phyloP scores from a whole-genome alignment of 2,329 filamentous ascomycete species.

The Chaetomium strumarium region DNA sequence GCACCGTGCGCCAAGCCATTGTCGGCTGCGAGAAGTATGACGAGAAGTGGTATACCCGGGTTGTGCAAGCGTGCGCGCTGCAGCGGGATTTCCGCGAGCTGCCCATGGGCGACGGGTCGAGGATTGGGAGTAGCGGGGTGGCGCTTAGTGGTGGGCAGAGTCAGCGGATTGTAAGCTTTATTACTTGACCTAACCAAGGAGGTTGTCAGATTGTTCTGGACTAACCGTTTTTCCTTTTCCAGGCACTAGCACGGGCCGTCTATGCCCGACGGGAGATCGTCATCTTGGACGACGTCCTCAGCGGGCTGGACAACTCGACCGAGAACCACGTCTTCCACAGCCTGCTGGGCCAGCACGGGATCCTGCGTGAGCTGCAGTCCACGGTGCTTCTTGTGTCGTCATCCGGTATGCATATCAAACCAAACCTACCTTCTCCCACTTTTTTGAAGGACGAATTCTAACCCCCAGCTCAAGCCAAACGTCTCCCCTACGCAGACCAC shows the following conservation, averaged over 20 bases:
- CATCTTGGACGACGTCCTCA: slow-evolving; percentile 43
- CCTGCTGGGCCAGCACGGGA: slow-evolving; percentile 36
- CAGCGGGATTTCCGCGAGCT: slow-evolving; percentile 25
- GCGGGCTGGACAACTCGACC: slow-evolving; percentile 41
- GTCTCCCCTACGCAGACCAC: slow-evolving; percentile 34
- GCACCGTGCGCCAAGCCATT: slow-evolving; percentile 36
- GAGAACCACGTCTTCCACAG: slow-evolving; percentile 36
- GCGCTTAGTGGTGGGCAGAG: slow-evolving; percentile 29
- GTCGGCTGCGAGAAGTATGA: slow-evolving; percentile 28
- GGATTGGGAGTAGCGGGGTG: slow-evolving; percentile 27
- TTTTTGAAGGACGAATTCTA: neutral
- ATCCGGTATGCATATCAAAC: slow-evolving; percentile 26
- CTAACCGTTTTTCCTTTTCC: too few relatives aligned
- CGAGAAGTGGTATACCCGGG: slow-evolving; percentile 26
- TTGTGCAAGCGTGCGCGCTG: slow-evolving; percentile 27
- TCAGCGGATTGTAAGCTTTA: slow-evolving; percentile 22
- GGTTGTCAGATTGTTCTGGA: too few relatives aligned
- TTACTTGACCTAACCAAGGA: too few relatives aligned
- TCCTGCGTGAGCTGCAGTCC: slow-evolving; percentile 33
- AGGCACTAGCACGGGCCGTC: slow-evolving; percentile 40
- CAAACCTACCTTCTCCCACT: neutral
- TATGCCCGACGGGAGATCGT: slow-evolving; percentile 36
- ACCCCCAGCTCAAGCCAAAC: slow-evolving; percentile 28
- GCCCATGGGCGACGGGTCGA: slow-evolving; percentile 23
- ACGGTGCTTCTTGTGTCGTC: slow-evolving; percentile 42